phyloP scores from a whole-genome alignment of 345 rosid genomes.

The Noccaea bulbosa region DNA sequence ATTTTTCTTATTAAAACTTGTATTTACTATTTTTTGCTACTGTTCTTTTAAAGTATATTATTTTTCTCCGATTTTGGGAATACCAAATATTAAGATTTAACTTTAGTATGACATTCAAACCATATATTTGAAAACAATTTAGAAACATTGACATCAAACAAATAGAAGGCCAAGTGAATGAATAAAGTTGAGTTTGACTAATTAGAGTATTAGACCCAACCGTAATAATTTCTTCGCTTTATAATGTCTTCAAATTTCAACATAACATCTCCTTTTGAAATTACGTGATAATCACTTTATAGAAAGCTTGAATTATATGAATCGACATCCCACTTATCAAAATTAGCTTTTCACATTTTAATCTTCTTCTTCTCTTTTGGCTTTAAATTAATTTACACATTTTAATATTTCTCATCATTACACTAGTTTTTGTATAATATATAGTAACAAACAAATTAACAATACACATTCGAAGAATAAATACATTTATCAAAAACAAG shows the following conservation, averaged over 20 bases:
- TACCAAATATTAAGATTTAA: not conserved
- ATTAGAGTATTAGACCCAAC: not conserved
- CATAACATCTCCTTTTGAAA: slow-evolving; percentile 19
- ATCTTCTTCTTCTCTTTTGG: not conserved
- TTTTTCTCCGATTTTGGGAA: not conserved
- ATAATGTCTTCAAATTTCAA: slow-evolving; percentile 13
- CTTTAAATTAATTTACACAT: not conserved
- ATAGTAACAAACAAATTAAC: not conserved
- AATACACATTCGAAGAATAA: slow-evolving; percentile 13
- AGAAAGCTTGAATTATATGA: slow-evolving; percentile 46
- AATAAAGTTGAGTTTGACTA: slow-evolving; percentile 23
- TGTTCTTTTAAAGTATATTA: not conserved
- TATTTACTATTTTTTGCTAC: not conserved
- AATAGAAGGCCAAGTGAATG: slow-evolving; percentile 4
- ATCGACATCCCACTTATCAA: slow-evolving; percentile 50
- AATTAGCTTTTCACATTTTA: slow-evolving; percentile 17
- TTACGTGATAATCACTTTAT: slow-evolving; percentile 43
- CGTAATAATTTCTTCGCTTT: not conserved
- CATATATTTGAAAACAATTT: not conserved
- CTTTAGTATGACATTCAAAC: too few relatives aligned
- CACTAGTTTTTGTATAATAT: not conserved
- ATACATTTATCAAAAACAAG: too few relatives aligned
- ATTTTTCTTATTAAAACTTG: not conserved
- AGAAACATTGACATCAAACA: not conserved
- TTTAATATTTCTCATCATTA: slow-evolving; percentile 27